A percentile compares a stretch with the other conserved stretches of the same genome.
phyloP scores from a whole-genome alignment of 768 basidiomycete genomes.

The Agrocybe praecox region DNA sequence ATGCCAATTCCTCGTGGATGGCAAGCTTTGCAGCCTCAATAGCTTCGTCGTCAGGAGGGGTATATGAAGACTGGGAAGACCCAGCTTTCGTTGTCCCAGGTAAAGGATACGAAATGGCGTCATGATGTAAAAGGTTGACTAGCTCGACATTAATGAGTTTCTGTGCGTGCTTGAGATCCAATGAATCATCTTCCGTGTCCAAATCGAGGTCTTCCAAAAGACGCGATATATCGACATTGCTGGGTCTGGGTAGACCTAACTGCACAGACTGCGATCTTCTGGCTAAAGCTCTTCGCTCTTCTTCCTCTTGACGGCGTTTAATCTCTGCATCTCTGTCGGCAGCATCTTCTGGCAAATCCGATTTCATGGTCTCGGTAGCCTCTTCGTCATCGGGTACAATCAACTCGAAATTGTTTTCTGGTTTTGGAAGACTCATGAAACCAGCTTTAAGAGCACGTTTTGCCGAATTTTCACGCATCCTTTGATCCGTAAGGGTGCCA shows the following conservation, averaged over 20 bases:
- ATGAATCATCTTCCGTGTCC: slow-evolving; percentile 38
- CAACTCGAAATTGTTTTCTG: slow-evolving; percentile 97
- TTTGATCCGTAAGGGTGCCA: slow-evolving; percentile 79
- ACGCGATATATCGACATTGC: slow-evolving; percentile 71
- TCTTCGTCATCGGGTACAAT: slow-evolving; percentile 89
- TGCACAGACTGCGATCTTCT: slow-evolving; percentile 83
- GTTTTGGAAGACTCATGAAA: slow-evolving; percentile 84
- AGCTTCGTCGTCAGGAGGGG: slow-evolving; percentile 75
- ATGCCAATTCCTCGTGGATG: slow-evolving; percentile 82
- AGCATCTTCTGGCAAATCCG: slow-evolving; percentile 79
- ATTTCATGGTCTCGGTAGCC: slow-evolving; percentile 30
- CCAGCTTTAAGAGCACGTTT: slow-evolving; percentile 81
- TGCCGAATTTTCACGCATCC: slow-evolving; percentile 57
- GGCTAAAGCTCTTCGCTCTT: slow-evolving; percentile 79
- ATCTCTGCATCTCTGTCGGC: slow-evolving; percentile 86
- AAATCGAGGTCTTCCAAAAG: slow-evolving; percentile 64
- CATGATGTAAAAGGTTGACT: slow-evolving; percentile 79
- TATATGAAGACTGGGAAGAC: slow-evolving; percentile 66
- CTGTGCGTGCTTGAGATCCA: slow-evolving; percentile 50
- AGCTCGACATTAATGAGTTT: slow-evolving; percentile 79
- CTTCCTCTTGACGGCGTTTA: slow-evolving; percentile 67
- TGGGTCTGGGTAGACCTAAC: slow-evolving; percentile 81
- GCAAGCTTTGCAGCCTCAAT: slow-evolving; percentile 68
- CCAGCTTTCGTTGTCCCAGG: slow-evolving; percentile 86
- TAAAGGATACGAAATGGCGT: slow-evolving; percentile 83